These are phyloP conservation scores for Plasmodium ovale DNA, from an alignment of 169 alveolate genomes.

Conservation along the genomic window DNA sequence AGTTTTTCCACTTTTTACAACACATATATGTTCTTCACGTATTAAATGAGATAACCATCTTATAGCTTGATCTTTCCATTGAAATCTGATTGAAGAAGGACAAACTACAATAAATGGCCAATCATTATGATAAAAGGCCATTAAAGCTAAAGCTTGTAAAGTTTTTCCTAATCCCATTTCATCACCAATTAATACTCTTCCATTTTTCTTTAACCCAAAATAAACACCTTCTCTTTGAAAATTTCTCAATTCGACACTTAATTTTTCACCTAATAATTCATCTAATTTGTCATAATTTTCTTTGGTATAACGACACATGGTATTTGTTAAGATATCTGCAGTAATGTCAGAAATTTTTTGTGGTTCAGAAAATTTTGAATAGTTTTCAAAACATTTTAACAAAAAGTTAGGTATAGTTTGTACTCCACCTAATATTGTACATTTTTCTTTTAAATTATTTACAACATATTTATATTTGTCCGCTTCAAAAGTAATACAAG, in stretches of 20 bases:
- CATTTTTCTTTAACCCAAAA: conserved; percentile 93
- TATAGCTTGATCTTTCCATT: conserved; percentile 94
- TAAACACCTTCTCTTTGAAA: conserved; percentile 96
- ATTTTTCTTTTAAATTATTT: conserved; percentile 66
- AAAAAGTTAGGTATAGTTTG: conserved; percentile 84
- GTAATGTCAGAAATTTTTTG: conserved; percentile 78
- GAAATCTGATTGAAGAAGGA: conserved; percentile 95
- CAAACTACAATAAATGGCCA: conserved; percentile 97
- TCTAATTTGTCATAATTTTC: conserved; percentile 64
- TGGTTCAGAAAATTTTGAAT: conserved; percentile 72
- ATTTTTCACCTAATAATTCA: conserved; percentile 78
- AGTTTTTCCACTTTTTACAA: conserved; percentile 80
- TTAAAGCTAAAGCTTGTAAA: conserved; percentile 95
- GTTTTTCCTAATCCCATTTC: conserved; percentile 99
- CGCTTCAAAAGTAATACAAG: conserved; percentile 77
- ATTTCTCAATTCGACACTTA: conserved; percentile 84
- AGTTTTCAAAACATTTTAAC: conserved; percentile 78
- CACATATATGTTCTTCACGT: conserved; percentile 79
- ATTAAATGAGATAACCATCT: conserved; percentile 93
- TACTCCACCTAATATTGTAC: conserved; percentile 76
- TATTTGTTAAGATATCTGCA: conserved; percentile 65
- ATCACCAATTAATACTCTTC: conserved; percentile 96
- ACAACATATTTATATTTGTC: conserved; percentile 78
- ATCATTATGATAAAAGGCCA: conserved; percentile 91
- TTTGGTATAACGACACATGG: conserved; percentile 75